Evolutionary conservation across 2,329 filamentous ascomycete genomes (phyloP).

Genomic region (Colletotrichum zoysiae): DNA sequence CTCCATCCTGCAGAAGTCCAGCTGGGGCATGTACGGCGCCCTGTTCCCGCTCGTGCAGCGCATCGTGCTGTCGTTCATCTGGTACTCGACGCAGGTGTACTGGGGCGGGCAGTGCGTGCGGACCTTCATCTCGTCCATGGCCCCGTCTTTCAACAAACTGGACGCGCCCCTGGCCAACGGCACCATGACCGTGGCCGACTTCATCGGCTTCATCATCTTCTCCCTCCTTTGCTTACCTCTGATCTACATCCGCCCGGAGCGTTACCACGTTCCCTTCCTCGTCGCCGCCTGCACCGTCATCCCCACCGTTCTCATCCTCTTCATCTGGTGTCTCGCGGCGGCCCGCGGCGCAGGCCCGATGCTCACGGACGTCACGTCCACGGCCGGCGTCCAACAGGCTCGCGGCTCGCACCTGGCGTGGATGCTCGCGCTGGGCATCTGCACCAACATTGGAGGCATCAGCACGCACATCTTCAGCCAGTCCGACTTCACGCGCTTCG

Average conservation of each 20-base stretch:
- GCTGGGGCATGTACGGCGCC: slow-evolving; percentile 47
- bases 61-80: slow-evolving; percentile 46
- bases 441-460: slow-evolving; percentile 48
- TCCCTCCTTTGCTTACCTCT: slow-evolving; percentile 45
- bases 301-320: slow-evolving; percentile 47
- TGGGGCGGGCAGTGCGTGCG: slow-evolving; percentile 47
- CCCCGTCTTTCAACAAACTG: slow-evolving; percentile 44
- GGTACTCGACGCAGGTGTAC: slow-evolving; percentile 47
- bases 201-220: slow-evolving; percentile 45
- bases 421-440: slow-evolving; percentile 48
- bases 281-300: slow-evolving; percentile 45
- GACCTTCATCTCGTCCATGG: slow-evolving; percentile 42
- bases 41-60: slow-evolving; percentile 46
- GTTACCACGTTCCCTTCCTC: slow-evolving; percentile 46
- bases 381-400: slow-evolving; percentile 44
- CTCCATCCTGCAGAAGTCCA: slow-evolving; percentile 46
- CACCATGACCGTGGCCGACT: slow-evolving; percentile 44
- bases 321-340: slow-evolving; percentile 49
- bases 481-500: slow-evolving; percentile 50
- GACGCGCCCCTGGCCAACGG: slow-evolving; percentile 40
- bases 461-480: slow-evolving; percentile 48
- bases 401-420: slow-evolving; percentile 43
- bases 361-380: slow-evolving; percentile 43
- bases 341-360: slow-evolving; percentile 46
- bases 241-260: slow-evolving; percentile 47